Evolutionary conservation across 1,284 basidiomycete genomes (phyloP).

Genomic region (Cronartium ribicola): DNA sequence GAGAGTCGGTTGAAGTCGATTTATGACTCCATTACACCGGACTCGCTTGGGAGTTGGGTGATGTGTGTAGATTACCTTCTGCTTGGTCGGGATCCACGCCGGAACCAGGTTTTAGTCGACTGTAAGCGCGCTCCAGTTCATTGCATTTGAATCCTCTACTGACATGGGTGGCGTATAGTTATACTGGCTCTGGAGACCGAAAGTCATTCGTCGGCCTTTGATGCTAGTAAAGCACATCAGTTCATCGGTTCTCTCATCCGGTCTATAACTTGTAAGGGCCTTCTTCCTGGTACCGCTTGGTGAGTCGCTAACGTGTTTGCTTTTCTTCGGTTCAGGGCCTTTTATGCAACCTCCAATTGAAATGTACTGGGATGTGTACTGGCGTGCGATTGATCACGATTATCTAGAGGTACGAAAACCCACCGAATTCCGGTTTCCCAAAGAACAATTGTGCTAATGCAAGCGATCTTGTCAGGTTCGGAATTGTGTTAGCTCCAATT

Average conservation of each 20-base stretch:
- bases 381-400: constrained; percentile 70
- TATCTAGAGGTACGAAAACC: constrained; percentile 68
- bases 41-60: constrained; percentile 54
- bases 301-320: constrained; percentile 9
- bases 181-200: constrained; percentile 33
- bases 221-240: constrained; percentile 46
- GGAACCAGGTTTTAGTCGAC: constrained; percentile 69
- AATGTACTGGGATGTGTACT: constrained; percentile 66
- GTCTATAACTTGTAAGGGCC: constrained; percentile 18
- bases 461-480: constrained; percentile 52
- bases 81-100: constrained; percentile 73
- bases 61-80: constrained; percentile 51
- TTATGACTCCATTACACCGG: constrained; percentile 59
- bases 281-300: constrained; percentile 51
- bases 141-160: constrained; percentile 43
- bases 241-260: constrained; percentile 55
- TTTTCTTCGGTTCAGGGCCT: constrained; percentile 68
- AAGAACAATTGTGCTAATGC: neutral
- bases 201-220: constrained; percentile 47
- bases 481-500: constrained; percentile 52
- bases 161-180: constrained; percentile 37
- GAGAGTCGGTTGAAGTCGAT: constrained; percentile 65
- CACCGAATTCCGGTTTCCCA: no score
- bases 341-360: constrained; percentile 63
- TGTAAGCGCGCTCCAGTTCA: constrained; percentile 51